Evolutionary conservation across 148 eudicot genomes (phyloP).

Genomic region (Camellia japonica): DNA sequence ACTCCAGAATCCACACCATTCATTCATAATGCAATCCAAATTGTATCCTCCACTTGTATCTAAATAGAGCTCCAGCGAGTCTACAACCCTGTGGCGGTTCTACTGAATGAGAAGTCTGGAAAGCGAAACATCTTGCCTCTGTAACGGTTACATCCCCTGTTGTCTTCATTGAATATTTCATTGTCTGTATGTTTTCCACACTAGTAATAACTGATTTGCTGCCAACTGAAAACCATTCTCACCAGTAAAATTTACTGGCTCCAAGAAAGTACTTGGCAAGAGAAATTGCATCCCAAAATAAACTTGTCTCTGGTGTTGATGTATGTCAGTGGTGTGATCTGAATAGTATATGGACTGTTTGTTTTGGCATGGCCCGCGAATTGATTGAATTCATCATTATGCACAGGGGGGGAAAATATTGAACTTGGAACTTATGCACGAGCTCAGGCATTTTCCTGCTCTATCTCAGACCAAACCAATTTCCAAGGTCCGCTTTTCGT

Average conservation of each 20-base stretch:
- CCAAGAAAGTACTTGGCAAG: background rate
- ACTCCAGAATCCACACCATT: too few relatives aligned
- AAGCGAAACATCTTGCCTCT: constrained; percentile 1
- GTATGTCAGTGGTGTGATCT: background rate
- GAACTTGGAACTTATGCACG: background rate
- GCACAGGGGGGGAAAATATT: background rate
- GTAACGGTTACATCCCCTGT: background rate
- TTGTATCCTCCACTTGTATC: background rate
- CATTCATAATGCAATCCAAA: too few relatives aligned
- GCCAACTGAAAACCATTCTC: background rate
- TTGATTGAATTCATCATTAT: background rate
- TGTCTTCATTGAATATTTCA: background rate
- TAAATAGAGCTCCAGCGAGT: background rate
- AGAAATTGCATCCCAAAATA: background rate
- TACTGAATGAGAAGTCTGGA: background rate
- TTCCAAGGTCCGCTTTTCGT: constrained; percentile 76
- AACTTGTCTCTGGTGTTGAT: background rate
- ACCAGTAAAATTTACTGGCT: background rate
- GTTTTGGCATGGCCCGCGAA: background rate
- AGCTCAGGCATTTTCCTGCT: constrained; percentile 25
- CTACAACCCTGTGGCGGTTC: background rate
- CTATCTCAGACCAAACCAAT: constrained; percentile 56
- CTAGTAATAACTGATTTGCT: background rate
- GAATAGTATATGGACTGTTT: constrained; percentile 7
- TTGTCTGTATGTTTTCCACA: background rate